Evolutionary conservation across 257 asterid genomes (phyloP), one percentile per base, ranked within the genome.

Genomic region (Fraxinus americana): DNA sequence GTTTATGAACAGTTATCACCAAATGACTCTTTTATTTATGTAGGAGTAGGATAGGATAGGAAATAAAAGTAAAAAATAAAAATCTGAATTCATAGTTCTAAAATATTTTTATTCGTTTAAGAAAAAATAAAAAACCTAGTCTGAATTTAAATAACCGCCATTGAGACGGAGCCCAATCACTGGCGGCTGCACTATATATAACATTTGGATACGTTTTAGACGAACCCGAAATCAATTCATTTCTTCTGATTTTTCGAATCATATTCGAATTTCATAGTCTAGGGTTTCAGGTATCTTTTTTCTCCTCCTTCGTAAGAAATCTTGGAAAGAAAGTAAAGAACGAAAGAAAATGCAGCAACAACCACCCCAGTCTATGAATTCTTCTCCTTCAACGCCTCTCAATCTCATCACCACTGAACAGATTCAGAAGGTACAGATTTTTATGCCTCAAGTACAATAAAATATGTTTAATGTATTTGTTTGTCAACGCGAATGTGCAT

Each of bases 401-500:
- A 86, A 83, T 67, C 91, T 91, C 86, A 87, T 94, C 84, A 87
- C 98, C 81, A 92, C 97, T 45, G 99, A 94, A 83, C 98, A 92
- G 97, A 92, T 94, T 92, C 99, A 94, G 83, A 94, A 92, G 97
- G 99, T 94, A 79, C 70, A 34, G 67, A 66, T 70, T 66, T 70
- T 73, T 29, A 5, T 36, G 66, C 65, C 29, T 66, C 3, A 13
- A 14, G 54, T 13, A 45, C 19, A 45, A 45, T 45, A 45, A 13
- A 45, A 19, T 45, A 12, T 3, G 54, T 45, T 8, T 74, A 41
- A 17, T 32, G 38, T 39, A 57, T 13, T 2, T 59, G 32, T 9
- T 16, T 35, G 17, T 14, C 0, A 74, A 27, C 29, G 29, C 29
- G 29, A n/a, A 57, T n/a, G 66, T 57, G 65, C 65, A n/a, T 54